These are phyloP conservation scores for Cryptococcus sp. DNA, from an alignment of 1,284 basidiomycete genomes.

Conservation along the genomic window DNA sequence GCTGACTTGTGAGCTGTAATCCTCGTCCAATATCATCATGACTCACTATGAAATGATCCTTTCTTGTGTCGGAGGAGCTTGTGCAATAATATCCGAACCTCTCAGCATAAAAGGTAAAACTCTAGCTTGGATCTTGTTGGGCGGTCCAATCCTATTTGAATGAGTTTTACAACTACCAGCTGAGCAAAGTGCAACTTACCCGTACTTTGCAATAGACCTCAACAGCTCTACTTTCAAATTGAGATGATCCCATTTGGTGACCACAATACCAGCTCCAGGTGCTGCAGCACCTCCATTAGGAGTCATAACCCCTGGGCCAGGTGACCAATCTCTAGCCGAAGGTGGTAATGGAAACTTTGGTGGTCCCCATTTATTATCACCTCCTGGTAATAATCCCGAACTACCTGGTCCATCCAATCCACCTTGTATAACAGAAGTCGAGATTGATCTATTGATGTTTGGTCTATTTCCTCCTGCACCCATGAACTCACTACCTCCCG, in stretches of 20 bases:
- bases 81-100: constrained; percentile 90
- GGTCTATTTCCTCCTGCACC: constrained; percentile 6
- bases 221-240: constrained; percentile 79
- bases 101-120: constrained; percentile 91
- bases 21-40: too few species aligned
- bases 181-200: constrained; percentile 54
- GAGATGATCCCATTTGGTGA: constrained; percentile 95
- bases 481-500: background rate
- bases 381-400: background rate
- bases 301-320: constrained; percentile 3
- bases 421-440: constrained; percentile 9
- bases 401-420: constrained; percentile 3
- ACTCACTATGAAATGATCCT: constrained; percentile 82
- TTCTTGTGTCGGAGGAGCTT: constrained; percentile 97
- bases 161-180: background rate
- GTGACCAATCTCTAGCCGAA: background rate
- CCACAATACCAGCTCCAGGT: constrained; percentile 68
- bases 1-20: constrained; percentile 13
- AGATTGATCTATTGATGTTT: constrained; percentile 15
- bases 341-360: background rate
- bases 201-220: constrained; percentile 86
- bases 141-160: constrained; percentile 76
- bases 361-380: background rate
- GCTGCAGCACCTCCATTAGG: constrained; percentile 52
- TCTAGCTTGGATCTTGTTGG: constrained; percentile 97